A percentile compares a stretch with the other conserved stretches of the same genome.
phyloP scores from a whole-genome alignment of 208 protist genomes.

The Leishmania martiniquensis region DNA sequence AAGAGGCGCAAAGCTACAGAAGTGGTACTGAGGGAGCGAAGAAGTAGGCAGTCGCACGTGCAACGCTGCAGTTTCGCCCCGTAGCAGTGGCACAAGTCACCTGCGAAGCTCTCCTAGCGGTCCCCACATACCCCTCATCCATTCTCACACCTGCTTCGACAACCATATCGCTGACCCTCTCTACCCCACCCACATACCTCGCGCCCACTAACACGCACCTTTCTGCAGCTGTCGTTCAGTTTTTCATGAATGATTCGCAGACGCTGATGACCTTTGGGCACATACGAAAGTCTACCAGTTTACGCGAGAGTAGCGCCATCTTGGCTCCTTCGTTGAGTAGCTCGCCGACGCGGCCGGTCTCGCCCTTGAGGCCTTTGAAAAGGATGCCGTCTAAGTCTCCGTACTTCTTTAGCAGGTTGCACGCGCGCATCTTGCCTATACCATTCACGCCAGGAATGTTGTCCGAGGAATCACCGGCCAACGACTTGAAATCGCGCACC shows the following conservation, averaged over 20 bases:
- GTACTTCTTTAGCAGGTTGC: constrained; percentile 88
- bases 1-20: not conserved
- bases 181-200: too few species aligned
- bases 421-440: constrained; percentile 82
- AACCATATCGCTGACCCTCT: not conserved
- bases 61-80: not conserved
- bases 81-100: not conserved
- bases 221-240: constrained; percentile 21
- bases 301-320: constrained; percentile 65
- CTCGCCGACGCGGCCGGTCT: constrained; percentile 66
- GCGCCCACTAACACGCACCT: too few species aligned
- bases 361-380: constrained; percentile 59
- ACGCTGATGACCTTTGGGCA: constrained; percentile 78
- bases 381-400: constrained; percentile 86
- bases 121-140: not conserved
- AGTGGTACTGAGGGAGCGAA: not conserved
- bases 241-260: constrained; percentile 76
- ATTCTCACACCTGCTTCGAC: not conserved
- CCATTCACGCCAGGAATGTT: constrained; percentile 89
- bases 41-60: not conserved
- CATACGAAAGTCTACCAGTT: constrained; percentile 83
- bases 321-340: constrained; percentile 52
- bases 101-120: not conserved
- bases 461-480: constrained; percentile 85
- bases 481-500: constrained; percentile 86